Base-by-base conservation (phyloP, 208 protist genomes). In the Wallacemonas sp. region DNA sequence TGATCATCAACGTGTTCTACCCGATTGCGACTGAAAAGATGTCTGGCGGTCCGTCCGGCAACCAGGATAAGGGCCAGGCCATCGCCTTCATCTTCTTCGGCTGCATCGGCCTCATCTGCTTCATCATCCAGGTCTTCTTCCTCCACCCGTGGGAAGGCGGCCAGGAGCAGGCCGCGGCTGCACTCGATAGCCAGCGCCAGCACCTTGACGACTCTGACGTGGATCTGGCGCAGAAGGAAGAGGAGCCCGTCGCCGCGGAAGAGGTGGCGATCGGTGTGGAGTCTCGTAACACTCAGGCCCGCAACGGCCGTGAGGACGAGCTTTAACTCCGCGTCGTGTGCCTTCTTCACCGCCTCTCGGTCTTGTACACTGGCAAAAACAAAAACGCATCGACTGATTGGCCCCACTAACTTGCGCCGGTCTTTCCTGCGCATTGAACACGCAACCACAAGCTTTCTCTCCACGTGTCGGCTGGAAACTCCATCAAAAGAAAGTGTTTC, bases 51-150 rank as follows among this genome's bases (percentile, higher is more conserved):
- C 67, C 74, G 48, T 89, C 81, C 26, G 86, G 84, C 38, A 71
- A 90, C 71, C 85, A 89, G 78, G 81, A 95, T 66, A 95, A 95
- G 79, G 89, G 89, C 15, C 81, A 91, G 81, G 58, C 84, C n/a
- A 70, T 95, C 39, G 76, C 75, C 41, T 95, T 95, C 82, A 92
- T 95, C 64, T 86, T 95, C 73, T 95, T 95, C 54, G 85, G 85
- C 29, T 27, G 73, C 21, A 30, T 89, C 27, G 89, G 85, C 38
- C 22, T 85, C 13, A 41, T 90, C 21, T 91, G 85, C 74, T 89
- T 86, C 55, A 63, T 92, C 8, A 54, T 92, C 30, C 68, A 91
- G 74, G 10, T 87, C 37, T 83, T 90, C 72, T 94, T 92, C 77
- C 66, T 92, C 42, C 69, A 81, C 52, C 83, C 81, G 58, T 94